phyloP scores from a whole-genome alignment of 2,329 filamentous ascomycete species.

The Exophiala alcalophila region DNA sequence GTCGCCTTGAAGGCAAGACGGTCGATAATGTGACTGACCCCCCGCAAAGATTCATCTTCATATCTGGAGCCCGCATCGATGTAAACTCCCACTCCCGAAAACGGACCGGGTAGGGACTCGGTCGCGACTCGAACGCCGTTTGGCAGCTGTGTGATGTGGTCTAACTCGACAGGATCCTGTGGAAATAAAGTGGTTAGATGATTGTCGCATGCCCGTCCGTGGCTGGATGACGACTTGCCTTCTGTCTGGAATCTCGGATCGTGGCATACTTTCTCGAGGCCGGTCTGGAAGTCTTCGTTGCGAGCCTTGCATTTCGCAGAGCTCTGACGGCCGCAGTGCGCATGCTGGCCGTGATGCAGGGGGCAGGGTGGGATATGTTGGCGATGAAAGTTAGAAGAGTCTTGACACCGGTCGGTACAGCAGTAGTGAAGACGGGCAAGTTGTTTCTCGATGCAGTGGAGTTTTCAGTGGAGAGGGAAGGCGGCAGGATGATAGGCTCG shows the following conservation, averaged over 20 bases:
- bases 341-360: slow-evolving; percentile 19
- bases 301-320: slow-evolving; percentile 22
- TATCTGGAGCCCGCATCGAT: slow-evolving; percentile 93
- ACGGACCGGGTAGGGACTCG: slow-evolving; percentile 89
- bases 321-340: slow-evolving; percentile 25
- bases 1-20: slow-evolving; percentile 92
- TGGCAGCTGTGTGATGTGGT: slow-evolving; percentile 79
- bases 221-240: slow-evolving; percentile 16
- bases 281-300: slow-evolving; percentile 11
- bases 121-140: slow-evolving; percentile 95
- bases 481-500: too few species aligned
- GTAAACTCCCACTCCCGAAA: slow-evolving; percentile 92
- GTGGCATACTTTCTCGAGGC: slow-evolving; percentile 29
- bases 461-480: too few species aligned
- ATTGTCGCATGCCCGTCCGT: neutral
- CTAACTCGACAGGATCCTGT: slow-evolving; percentile 80
- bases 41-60: slow-evolving; percentile 79
- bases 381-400: too few species aligned
- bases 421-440: too few species aligned
- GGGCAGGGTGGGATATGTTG: too few species aligned
- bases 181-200: slow-evolving; percentile 5
- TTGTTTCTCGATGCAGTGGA: too few species aligned
- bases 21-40: slow-evolving; percentile 95
- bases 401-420: too few species aligned
- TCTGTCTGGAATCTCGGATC: slow-evolving; percentile 24